phyloP scores from a whole-genome alignment of 768 basidiomycete genomes.

The Tremella fuciformis region DNA sequence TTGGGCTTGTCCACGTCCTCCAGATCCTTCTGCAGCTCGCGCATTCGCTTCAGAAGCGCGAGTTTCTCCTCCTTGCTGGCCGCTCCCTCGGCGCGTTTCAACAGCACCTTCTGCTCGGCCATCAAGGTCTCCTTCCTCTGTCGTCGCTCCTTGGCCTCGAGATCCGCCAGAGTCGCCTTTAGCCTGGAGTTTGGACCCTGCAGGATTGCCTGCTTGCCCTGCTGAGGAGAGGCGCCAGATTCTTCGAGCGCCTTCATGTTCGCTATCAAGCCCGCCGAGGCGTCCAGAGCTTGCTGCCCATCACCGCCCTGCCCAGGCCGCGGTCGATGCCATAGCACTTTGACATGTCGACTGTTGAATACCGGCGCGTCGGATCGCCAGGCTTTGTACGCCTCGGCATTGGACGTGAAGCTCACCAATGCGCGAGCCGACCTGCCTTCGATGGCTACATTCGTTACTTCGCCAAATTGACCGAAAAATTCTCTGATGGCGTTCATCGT shows the following conservation, averaged over 20 bases:
- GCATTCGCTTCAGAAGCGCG: constrained; percentile 68
- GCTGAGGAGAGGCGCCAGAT: constrained; percentile 24
- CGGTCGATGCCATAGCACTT: constrained; percentile 91
- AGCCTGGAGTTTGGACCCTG: constrained; percentile 53
- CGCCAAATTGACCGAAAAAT: constrained; percentile 90
- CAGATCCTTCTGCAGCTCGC: constrained; percentile 78
- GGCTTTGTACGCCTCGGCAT: constrained; percentile 78
- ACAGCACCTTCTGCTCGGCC: constrained; percentile 79
- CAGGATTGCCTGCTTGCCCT: constrained; percentile 45
- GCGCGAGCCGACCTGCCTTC: constrained; percentile 73
- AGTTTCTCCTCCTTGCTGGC: constrained; percentile 69
- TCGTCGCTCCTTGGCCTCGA: constrained; percentile 49
- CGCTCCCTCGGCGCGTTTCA: constrained; percentile 65
- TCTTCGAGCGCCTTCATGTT: constrained; percentile 56
- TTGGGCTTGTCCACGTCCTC: constrained; percentile 53
- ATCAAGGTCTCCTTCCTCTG: constrained; percentile 69
- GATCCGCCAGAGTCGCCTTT: constrained; percentile 31
- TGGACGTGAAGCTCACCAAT: constrained; percentile 77
- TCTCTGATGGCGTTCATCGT: constrained; percentile 71
- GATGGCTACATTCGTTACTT: constrained; percentile 85
- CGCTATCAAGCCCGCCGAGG: constrained; percentile 72
- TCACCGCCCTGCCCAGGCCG: constrained; percentile 83
- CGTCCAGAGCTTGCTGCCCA: constrained; percentile 74
- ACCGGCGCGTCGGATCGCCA: constrained; percentile 95
- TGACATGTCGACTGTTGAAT: constrained; percentile 89